Conservation (phyloP, 2,329 filamentous ascomycete genomes). For the Pestalotiopsis fici region DNA sequence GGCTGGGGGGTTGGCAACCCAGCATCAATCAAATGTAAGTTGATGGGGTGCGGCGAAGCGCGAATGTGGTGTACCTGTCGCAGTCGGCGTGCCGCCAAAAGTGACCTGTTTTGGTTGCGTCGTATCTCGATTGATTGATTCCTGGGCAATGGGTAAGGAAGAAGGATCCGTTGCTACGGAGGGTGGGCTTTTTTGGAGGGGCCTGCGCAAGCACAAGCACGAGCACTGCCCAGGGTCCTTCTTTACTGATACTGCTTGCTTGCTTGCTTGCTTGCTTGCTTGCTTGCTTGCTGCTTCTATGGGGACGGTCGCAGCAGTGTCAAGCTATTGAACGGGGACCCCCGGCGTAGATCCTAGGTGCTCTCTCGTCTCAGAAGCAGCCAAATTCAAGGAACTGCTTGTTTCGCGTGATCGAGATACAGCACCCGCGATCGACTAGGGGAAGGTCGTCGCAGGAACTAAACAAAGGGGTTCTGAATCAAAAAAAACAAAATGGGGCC, state of each 20-base stretch:
- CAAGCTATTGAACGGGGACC: background rate
- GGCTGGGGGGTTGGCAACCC: background rate
- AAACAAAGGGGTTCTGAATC: background rate
- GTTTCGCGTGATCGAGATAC: conserved; percentile 25
- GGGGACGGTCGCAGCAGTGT: background rate
- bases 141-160: background rate
- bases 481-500: background rate
- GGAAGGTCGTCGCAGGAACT: background rate
- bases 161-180: conserved; percentile 5
- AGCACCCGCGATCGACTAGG: conserved; percentile 1
- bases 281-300: background rate
- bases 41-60: no score
- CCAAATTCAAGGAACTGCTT: conserved; percentile 21
- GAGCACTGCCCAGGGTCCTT: conserved; percentile 1
- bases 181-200: background rate
- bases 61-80: background rate
- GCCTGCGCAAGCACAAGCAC: background rate
- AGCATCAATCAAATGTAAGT: background rate
- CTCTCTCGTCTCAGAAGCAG: conserved; percentile 21
- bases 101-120: background rate
- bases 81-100: background rate
- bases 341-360: conserved; percentile 16
- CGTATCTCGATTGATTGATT: background rate
- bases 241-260: background rate
- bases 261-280: no score